Conservation (phyloP, 441 rosid genomes). For the Adansonia madagascariensis region DNA sequence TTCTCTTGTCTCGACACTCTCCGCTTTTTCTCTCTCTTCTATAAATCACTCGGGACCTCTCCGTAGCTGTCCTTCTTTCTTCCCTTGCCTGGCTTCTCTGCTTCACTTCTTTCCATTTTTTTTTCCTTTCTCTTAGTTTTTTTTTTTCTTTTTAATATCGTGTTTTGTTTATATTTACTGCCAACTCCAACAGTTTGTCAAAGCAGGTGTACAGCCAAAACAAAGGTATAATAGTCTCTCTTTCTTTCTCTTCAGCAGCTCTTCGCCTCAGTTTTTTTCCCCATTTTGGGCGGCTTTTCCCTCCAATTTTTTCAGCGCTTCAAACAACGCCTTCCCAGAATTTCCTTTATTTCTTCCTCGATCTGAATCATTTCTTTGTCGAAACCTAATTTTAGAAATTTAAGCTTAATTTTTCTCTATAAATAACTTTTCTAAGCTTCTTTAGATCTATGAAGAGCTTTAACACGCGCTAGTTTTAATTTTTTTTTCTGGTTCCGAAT, state of each 20-base stretch:
- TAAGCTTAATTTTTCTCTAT: background rate
- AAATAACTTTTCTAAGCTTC: background rate
- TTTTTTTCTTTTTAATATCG: too few relatives aligned
- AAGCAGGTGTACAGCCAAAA: background rate
- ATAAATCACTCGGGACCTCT: slow-evolving; percentile 1
- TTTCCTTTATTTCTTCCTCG: background rate
- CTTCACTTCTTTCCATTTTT: background rate
- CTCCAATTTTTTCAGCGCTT: too few relatives aligned
- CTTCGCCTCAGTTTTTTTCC: too few relatives aligned
- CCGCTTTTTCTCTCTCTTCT: background rate
- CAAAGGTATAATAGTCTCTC: background rate
- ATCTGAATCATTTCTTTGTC: background rate
- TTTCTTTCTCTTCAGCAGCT: background rate
- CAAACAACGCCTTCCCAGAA: too few relatives aligned
- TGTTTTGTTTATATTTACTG: too few relatives aligned
- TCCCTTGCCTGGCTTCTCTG: background rate
- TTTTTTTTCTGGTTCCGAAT: background rate
- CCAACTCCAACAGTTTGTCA: background rate
- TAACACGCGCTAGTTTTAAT: background rate
- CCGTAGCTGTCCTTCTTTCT: background rate
- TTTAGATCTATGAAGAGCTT: background rate
- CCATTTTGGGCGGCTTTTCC: too few relatives aligned
- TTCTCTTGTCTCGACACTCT: background rate
- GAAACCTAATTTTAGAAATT: background rate
- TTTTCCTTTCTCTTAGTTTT: background rate